Conservation (phyloP, 2,329 filamentous ascomycete genomes). For the Cladosporium sp. region DNA sequence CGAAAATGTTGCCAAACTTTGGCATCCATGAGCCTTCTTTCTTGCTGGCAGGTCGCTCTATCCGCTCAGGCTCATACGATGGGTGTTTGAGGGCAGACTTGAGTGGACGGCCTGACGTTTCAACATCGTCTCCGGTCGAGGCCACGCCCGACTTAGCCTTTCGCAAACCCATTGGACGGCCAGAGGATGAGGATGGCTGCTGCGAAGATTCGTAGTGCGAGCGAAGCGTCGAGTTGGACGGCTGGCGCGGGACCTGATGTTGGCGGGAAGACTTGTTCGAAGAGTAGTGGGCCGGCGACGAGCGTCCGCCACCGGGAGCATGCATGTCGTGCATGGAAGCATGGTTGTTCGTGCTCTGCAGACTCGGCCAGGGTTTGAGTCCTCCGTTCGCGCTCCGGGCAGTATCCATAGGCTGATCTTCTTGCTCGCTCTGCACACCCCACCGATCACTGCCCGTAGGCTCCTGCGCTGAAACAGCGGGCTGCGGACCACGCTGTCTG, state of each 20-base stretch:
- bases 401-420: constrained; percentile 10
- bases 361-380: constrained; percentile 13
- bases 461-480: constrained; percentile 9
- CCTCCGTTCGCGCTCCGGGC: constrained; percentile 10
- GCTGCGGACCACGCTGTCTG: background rate
- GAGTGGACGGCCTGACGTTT: constrained; percentile 13
- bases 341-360: constrained; percentile 9
- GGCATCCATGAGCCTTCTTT: constrained; percentile 18
- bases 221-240: constrained; percentile 8
- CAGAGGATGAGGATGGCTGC: constrained; percentile 42
- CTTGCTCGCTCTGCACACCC: background rate
- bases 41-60: constrained; percentile 16
- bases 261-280: background rate
- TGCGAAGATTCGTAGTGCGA: constrained; percentile 41
- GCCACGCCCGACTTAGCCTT: constrained; percentile 32
- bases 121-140: constrained; percentile 17
- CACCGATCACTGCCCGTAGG: background rate
- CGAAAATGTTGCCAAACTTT: constrained; percentile 10
- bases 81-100: constrained; percentile 14
- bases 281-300: background rate
- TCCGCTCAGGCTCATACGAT: background rate
- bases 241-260: background rate
- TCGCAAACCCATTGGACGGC: constrained; percentile 40
- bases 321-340: constrained; percentile 1
- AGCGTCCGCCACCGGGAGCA: background rate